A percentile compares a stretch with the other conserved stretches of the same genome.
Evolutionary conservation across 2,329 filamentous ascomycete species (phyloP).

Genomic region (Aspergillus cejpii): DNA sequence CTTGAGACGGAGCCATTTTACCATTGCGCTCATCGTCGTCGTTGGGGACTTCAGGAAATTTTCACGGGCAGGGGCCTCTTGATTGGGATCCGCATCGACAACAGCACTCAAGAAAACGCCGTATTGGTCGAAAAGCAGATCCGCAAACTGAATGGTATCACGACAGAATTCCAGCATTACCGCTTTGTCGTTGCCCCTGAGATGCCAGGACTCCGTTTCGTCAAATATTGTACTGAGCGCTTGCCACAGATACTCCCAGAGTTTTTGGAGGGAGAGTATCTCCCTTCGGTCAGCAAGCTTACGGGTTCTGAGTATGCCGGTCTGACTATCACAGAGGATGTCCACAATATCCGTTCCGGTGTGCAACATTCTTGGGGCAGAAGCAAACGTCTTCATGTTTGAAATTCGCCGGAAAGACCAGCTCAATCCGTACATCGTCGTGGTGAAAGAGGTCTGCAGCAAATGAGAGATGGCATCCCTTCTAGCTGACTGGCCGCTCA

Average conservation of each 20-base stretch:
- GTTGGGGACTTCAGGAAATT: constrained; percentile 60
- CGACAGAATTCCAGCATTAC: constrained; percentile 89
- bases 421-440: constrained; percentile 52
- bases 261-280: constrained; percentile 59
- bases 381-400: constrained; percentile 53
- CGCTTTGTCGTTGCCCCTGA: constrained; percentile 59
- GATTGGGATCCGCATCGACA: constrained; percentile 39
- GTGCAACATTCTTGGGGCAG: constrained; percentile 55
- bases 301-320: constrained; percentile 54
- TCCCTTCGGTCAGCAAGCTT: constrained; percentile 54
- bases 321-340: constrained; percentile 57
- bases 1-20: constrained; percentile 82
- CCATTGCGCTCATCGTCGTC: constrained; percentile 59
- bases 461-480: constrained; percentile 56
- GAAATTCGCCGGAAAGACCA: constrained; percentile 52
- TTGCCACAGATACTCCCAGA: constrained; percentile 83
- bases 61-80: constrained; percentile 40
- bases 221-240: constrained; percentile 73
- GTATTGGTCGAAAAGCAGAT: constrained; percentile 76
- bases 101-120: constrained; percentile 71
- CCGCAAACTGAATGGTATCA: constrained; percentile 89
- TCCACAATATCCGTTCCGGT: constrained; percentile 57
- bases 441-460: constrained; percentile 51
- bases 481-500: constrained; percentile 62
- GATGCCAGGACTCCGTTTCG: constrained; percentile 77